Base-by-base conservation (phyloP, 306 rosid genomes). In the Cercis canadensis region DNA sequence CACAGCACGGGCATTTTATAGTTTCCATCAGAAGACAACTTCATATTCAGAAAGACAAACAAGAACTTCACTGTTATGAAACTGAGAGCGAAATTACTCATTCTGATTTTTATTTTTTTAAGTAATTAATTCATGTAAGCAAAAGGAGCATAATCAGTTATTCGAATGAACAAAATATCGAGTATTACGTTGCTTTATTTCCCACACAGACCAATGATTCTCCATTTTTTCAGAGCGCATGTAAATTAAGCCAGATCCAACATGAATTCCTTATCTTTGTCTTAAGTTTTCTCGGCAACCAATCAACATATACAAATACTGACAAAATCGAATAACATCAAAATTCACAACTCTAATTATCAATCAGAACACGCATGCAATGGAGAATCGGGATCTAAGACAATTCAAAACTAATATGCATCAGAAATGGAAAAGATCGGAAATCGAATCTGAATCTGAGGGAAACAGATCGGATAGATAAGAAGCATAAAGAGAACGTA, bases 321-420 rank as follows among this genome's bases (percentile, higher is more conserved):
- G 4, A 37, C 57, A 5, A 49, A 64, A 43, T 37, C 12, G 10
- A 49, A 34, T n/a, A 73, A 69, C 47, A 17, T 63, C 34, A 14
- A 63, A 4, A 39, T 58, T 18, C 62, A 24, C 5, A 58, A 44
- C 63, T 69, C 12, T 3, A 40, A 11, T 55, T 5, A 60, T 47
- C 10, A 36, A 83, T 19, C 60, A 71, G 50, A 47, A 4, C 67
- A 74, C 49, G 83, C 87, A 92, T 51, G 86, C 69, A 65, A 24
- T 32, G 49, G 15, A 31, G 21, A 63, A 72, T 68, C 24, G 72
- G 40, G 88, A 93, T 88, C 93, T 80, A 50, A 67, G n/a, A 57
- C 54, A 74, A 6, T 7, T 11, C 15, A 65, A 37, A 72, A 49
- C 0, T 14, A 58, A 0, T 11, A 47, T n/a, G n/a, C n/a, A 1